Conservation (phyloP, 78 protist genomes). For the Bigelowiella natans region DNA sequence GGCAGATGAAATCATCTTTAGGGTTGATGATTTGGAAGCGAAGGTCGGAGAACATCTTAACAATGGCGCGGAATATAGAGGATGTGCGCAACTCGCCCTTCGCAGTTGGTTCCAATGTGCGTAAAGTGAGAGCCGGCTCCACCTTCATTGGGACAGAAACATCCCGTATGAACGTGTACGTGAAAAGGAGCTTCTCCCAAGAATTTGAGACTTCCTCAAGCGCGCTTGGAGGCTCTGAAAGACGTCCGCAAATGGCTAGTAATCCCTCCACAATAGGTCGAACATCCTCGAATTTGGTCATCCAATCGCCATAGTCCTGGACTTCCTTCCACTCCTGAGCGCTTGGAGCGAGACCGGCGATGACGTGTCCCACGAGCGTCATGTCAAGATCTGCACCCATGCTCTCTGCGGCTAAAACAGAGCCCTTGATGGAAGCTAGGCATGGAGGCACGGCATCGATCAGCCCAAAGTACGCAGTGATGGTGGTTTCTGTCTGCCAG, state of each 20-base stretch:
- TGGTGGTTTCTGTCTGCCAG: neutral
- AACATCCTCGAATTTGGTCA: neutral
- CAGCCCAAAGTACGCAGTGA: neutral
- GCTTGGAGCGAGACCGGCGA: neutral
- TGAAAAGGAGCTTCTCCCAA: neutral
- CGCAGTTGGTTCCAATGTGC: neutral
- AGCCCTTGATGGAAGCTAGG: neutral
- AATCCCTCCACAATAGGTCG: neutral
- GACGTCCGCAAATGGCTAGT: neutral
- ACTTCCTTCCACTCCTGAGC: neutral
- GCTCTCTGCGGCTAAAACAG: neutral
- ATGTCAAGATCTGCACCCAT: neutral
- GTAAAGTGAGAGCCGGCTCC: neutral
- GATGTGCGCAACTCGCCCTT: neutral
- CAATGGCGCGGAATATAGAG: neutral
- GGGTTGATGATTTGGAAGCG: neutral
- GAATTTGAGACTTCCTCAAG: neutral
- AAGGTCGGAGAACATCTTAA: neutral
- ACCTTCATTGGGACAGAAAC: neutral
- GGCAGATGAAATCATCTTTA: neutral
- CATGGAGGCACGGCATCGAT: neutral
- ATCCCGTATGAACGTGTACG: conserved; percentile 4
- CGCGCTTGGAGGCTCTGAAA: neutral
- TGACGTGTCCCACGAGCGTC: neutral
- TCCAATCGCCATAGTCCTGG: neutral